Base-by-base conservation (phyloP, 345 rosid genomes). In the Draba incana region DNA sequence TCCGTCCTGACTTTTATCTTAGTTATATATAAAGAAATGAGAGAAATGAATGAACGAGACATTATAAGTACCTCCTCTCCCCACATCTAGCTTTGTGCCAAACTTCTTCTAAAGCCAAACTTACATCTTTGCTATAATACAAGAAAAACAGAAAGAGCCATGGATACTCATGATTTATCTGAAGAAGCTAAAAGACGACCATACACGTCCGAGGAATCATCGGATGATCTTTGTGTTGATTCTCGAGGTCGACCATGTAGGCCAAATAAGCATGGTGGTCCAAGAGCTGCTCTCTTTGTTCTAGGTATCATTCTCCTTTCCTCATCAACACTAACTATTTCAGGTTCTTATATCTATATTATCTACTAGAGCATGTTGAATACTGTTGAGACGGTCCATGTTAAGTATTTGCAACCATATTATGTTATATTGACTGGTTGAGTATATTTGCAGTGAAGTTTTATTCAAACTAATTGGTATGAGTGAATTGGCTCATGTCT, bases 221-320 rank as follows among this genome's bases (percentile, higher is more conserved):
- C 44, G 9, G 77, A 80, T 41, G 83, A 77, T 54, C 49, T 64
- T 15, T 80, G 62, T 28, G 86, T 87, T 66, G 97, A 90, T 73
- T 85, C 79, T 78, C 82, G 81, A 72, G 92, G 84, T 74, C 83
- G 83, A 39, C 86, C 92, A 23, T 85, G 84, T 72, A 65, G 70
- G 56, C 56, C 66, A 30, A 70, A 62, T 75, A 84, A 77, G 70
- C 93, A 87, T 69, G 92, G 97, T 28, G 93, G 93, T 68, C 77
- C 83, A 81, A 50, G 81, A 71, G 84, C 93, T 41, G 89, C 97
- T 28, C 13, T 77, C 64, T 90, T 85, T 71, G 92, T 90, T 52
- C 76, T 90, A 38, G 93, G 96, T 89, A 52, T 62, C 30, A 58
- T 27, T 33, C 55, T 69, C 38, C 47, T 6, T 72, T 33, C 70